Evolutionary conservation across 2,329 filamentous ascomycete genomes (phyloP).

Genomic region (Teratosphaeria destructans): DNA sequence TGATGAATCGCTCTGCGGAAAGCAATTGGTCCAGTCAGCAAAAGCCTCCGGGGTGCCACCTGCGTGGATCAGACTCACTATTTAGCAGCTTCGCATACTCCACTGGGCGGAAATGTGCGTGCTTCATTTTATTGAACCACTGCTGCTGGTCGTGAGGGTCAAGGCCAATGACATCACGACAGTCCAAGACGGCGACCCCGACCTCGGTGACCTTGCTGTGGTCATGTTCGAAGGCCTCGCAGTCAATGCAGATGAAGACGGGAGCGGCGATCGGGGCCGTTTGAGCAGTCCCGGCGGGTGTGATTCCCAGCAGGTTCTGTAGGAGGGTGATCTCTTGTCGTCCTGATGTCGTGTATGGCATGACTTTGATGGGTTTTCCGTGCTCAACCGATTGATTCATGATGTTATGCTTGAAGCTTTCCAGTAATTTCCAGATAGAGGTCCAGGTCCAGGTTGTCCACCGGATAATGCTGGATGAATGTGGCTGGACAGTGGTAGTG

Average conservation of each 20-base stretch:
- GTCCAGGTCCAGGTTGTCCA: background rate
- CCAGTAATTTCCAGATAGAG: background rate
- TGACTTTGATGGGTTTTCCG: background rate
- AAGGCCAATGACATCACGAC: conserved; percentile 5
- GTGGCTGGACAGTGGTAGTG: background rate
- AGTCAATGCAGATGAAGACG: conserved; percentile 19
- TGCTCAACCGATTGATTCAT: background rate
- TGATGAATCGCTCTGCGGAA: conserved; percentile 8
- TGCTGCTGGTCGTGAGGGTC: background rate
- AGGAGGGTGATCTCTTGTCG: background rate
- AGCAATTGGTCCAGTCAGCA: background rate
- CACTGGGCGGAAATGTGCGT: conserved; percentile 15
- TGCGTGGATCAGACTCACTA: background rate
- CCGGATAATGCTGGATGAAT: background rate
- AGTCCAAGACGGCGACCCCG: conserved; percentile 20
- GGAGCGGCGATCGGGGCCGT: conserved; percentile 3
- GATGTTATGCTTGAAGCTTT: background rate
- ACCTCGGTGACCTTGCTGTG: conserved; percentile 20
- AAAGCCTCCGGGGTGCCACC: background rate
- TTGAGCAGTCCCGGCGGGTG: background rate
- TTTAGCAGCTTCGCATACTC: conserved; percentile 16
- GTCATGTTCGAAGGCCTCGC: conserved; percentile 18
- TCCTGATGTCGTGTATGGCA: background rate
- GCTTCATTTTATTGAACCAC: conserved; percentile 13
- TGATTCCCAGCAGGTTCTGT: background rate